Conservation (phyloP, 2,329 filamentous ascomycete species). For the Pestalotiopsis fici region DNA sequence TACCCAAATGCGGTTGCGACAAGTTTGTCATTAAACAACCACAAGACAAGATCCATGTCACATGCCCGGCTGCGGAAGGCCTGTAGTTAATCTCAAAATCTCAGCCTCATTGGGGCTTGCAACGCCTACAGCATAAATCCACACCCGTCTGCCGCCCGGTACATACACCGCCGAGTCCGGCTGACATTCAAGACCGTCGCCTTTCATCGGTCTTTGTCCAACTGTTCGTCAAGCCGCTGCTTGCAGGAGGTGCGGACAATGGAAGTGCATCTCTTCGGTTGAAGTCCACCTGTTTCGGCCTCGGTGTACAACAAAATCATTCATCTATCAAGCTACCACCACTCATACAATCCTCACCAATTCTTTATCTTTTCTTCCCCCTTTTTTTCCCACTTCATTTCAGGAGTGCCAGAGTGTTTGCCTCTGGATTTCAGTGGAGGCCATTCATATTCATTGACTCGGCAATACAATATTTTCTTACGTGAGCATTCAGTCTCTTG, state of each 20-base stretch:
- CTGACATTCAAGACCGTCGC: neutral
- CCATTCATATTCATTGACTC: neutral
- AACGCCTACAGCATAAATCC: neutral
- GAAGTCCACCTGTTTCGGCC: neutral
- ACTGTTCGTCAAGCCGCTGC: neutral
- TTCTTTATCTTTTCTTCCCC: neutral
- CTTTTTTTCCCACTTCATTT: neutral
- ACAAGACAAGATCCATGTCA: conserved; percentile 2
- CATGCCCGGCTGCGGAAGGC: conserved; percentile 3
- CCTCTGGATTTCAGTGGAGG: neutral
- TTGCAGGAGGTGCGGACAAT: conserved; percentile 1
- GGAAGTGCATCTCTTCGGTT: neutral
- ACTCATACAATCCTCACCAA: neutral
- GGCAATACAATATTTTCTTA: neutral
- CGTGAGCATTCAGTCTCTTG: neutral
- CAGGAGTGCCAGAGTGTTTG: neutral
- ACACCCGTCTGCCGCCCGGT: neutral
- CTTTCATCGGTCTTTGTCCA: neutral
- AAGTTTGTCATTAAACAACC: neutral
- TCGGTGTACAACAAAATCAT: neutral
- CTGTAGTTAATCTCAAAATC: neutral
- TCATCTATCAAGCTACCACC: conserved; percentile 8
- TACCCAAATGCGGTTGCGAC: neutral
- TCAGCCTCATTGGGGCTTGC: conserved; percentile 1
- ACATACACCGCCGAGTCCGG: conserved; percentile 1